These are phyloP conservation scores for Poa pratensis DNA, from an alignment of 176 grass and related monocot genomes.

Conservation along the genomic window DNA sequence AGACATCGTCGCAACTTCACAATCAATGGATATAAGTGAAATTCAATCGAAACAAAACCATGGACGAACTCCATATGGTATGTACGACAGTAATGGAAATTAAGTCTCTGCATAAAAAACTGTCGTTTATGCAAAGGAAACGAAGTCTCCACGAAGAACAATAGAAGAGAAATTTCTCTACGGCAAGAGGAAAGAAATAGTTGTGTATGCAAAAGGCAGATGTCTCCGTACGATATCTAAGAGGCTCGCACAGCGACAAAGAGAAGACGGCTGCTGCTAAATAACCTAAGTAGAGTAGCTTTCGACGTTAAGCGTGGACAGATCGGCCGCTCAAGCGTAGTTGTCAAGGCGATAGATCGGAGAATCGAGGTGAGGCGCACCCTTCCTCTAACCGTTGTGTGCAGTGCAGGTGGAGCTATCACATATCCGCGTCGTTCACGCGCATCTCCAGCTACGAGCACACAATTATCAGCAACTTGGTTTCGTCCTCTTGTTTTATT, in stretches of 20 bases:
- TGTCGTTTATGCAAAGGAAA: too few species aligned
- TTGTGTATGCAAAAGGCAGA: too few species aligned
- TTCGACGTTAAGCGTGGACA: background rate
- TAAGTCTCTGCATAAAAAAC: too few species aligned
- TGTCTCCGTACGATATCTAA: background rate
- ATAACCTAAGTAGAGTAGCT: background rate
- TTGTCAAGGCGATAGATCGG: background rate
- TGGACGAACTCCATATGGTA: too few species aligned
- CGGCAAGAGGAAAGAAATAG: too few species aligned
- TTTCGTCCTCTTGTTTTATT: background rate
- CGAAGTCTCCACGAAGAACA: too few species aligned
- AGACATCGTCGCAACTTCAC: too few species aligned
- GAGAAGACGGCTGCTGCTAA: background rate
- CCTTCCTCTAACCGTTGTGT: background rate
- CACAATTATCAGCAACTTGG: background rate
- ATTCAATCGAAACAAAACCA: too few species aligned
- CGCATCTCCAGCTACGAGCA: background rate
- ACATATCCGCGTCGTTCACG: background rate
- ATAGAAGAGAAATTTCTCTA: too few species aligned
- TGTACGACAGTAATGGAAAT: too few species aligned
- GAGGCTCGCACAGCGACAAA: background rate
- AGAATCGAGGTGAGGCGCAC: background rate
- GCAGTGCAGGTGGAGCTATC: background rate
- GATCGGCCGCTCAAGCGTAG: background rate
- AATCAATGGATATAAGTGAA: too few species aligned